phyloP scores from a whole-genome alignment of 352 stramenopile species.

The Pythium grandisporangium region DNA sequence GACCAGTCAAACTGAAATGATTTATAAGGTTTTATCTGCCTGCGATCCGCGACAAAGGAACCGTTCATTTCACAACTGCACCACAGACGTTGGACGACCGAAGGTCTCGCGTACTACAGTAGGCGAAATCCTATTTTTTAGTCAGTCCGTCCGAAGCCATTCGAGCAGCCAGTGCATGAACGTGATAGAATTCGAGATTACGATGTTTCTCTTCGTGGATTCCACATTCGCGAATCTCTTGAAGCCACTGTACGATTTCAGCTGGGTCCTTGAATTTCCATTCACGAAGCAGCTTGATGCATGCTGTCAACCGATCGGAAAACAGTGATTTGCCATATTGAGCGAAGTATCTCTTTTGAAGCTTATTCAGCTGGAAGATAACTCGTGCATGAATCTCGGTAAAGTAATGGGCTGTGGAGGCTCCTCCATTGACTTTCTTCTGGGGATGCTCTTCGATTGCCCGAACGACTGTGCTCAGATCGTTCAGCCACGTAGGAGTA shows the following conservation, averaged over 20 bases:
- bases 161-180: slow-evolving; percentile 6
- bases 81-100: too few relatives aligned
- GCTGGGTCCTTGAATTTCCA: slow-evolving; percentile 30
- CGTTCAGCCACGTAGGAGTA: slow-evolving; percentile 32
- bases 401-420: too few relatives aligned
- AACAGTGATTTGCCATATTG: slow-evolving; percentile 35
- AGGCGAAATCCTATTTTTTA: too few relatives aligned
- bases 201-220: slow-evolving; percentile 38
- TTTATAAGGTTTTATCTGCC: too few relatives aligned
- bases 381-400: slow-evolving; percentile 47
- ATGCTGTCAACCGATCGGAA: slow-evolving; percentile 16
- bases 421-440: too few relatives aligned
- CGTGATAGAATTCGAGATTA: slow-evolving; percentile 69
- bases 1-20: too few relatives aligned
- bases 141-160: neutral
- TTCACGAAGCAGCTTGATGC: slow-evolving; percentile 14
- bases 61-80: too few relatives aligned
- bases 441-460: too few relatives aligned
- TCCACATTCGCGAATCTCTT: slow-evolving; percentile 14
- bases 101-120: too few relatives aligned
- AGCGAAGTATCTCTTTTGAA: slow-evolving; percentile 24
- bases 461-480: too few relatives aligned
- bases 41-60: too few relatives aligned
- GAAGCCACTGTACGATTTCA: slow-evolving; percentile 10
- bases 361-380: slow-evolving; percentile 24